Evolutionary conservation across 441 rosid species (phyloP).

Genomic region (Dalechampia spathulata): DNA sequence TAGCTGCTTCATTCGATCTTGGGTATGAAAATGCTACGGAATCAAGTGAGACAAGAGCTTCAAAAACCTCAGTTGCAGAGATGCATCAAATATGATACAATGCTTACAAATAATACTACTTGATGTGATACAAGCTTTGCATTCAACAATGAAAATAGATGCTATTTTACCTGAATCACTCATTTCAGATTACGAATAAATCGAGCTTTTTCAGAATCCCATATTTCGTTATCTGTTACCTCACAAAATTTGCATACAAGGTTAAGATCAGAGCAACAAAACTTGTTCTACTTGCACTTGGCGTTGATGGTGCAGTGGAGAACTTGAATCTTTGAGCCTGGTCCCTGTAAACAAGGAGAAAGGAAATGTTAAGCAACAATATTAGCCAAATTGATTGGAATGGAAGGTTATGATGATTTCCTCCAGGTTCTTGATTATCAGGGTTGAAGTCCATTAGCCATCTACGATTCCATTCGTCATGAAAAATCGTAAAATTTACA

Average conservation of each 20-base stretch:
- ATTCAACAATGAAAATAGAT: constrained; percentile 3
- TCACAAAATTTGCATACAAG: constrained; percentile 23
- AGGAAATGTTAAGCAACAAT: neutral
- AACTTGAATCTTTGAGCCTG: constrained; percentile 60
- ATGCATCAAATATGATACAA: neutral
- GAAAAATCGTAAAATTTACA: neutral
- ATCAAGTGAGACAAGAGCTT: too few relatives aligned
- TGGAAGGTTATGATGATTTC: constrained; percentile 1
- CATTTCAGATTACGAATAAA: neutral
- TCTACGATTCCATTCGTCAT: neutral
- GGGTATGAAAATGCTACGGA: too few relatives aligned
- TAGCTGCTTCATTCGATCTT: too few relatives aligned
- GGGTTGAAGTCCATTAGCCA: neutral
- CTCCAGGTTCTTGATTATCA: too few relatives aligned
- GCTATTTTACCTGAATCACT: neutral
- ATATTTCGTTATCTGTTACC: constrained; percentile 10
- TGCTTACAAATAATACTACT: neutral
- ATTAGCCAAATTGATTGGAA: neutral
- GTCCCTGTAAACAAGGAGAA: constrained; percentile 44
- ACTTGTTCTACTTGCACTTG: constrained; percentile 21
- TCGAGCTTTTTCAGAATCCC: too few relatives aligned
- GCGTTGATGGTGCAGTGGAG: constrained; percentile 34
- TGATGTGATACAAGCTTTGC: constrained; percentile 16
- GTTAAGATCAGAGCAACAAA: constrained; percentile 18
- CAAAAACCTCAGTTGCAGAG: neutral